Percentiles rank a stretch among this genome's conserved stretches.
These are phyloP conservation scores for Penicillium canescens DNA, from an alignment of 495 filamentous ascomycete species.

Conservation along the genomic window DNA sequence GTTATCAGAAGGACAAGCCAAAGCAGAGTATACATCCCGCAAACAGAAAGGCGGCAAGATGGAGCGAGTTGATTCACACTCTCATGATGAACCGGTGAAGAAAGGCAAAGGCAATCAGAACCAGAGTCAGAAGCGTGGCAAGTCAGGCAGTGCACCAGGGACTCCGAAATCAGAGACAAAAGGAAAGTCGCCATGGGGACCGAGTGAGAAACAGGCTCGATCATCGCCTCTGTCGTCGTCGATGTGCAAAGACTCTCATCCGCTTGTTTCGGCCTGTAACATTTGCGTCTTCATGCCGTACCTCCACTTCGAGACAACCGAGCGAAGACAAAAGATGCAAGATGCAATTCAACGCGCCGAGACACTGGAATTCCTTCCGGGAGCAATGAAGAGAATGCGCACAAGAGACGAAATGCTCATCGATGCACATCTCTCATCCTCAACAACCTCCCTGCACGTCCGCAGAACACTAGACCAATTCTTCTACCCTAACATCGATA, in stretches of 20 bases:
- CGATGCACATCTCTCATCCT: slow-evolving; percentile 56
- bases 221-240: slow-evolving; percentile 14
- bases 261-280: slow-evolving; percentile 34
- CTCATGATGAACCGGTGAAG: slow-evolving; percentile 43
- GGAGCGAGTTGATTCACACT: slow-evolving; percentile 30
- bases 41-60: slow-evolving; percentile 33
- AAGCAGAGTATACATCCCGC: slow-evolving; percentile 12
- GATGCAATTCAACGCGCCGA: slow-evolving; percentile 55
- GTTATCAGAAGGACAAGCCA: slow-evolving; percentile 16
- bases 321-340: slow-evolving; percentile 58
- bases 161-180: slow-evolving; percentile 39
- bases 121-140: slow-evolving; percentile 37
- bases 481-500: slow-evolving; percentile 72
- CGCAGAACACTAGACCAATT: slow-evolving; percentile 71
- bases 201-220: slow-evolving; percentile 22
- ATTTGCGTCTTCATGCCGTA: slow-evolving; percentile 70
- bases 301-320: slow-evolving; percentile 64
- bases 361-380: slow-evolving; percentile 24
- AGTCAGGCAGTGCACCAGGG: slow-evolving; percentile 33
- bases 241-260: slow-evolving; percentile 32
- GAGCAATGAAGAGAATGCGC: slow-evolving; percentile 23
- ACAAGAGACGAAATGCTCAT: slow-evolving; percentile 65
- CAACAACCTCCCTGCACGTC: slow-evolving; percentile 60
- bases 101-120: slow-evolving; percentile 26
- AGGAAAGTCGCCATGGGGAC: slow-evolving; percentile 27